phyloP scores from a whole-genome alignment of 768 basidiomycete genomes.

The Ramaria sp. region DNA sequence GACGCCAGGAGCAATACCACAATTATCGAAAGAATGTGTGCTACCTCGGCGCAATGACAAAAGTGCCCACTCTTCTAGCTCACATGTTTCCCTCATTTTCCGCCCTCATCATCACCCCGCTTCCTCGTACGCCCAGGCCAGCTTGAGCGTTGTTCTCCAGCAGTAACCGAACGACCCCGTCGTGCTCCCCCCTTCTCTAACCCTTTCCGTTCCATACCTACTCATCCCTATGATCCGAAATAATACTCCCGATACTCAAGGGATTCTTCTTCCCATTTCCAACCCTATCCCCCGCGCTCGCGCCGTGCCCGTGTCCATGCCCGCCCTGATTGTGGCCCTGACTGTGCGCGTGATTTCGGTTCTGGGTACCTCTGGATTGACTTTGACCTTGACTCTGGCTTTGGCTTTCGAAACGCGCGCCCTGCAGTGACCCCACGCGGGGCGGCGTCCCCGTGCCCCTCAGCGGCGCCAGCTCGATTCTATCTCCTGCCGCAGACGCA shows the following conservation, averaged over 20 bases:
- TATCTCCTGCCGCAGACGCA: slow-evolving; percentile 19
- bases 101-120: too few relatives aligned
- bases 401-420: slow-evolving; percentile 10
- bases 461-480: slow-evolving; percentile 51
- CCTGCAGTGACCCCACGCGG: neutral
- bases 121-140: too few relatives aligned
- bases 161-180: too few relatives aligned
- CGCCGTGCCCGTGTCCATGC: neutral
- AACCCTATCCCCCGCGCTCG: neutral
- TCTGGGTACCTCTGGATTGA: neutral
- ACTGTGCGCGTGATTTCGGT: neutral
- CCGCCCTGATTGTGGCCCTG: neutral
- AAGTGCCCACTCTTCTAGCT: too few relatives aligned
- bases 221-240: slow-evolving; percentile 36
- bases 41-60: too few relatives aligned
- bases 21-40: too few relatives aligned
- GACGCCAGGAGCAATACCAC: too few relatives aligned
- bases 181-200: too few relatives aligned
- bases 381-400: slow-evolving; percentile 12
- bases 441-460: slow-evolving; percentile 13
- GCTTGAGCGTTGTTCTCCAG: too few relatives aligned
- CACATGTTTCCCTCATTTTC: too few relatives aligned
- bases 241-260: slow-evolving; percentile 62
- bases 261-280: slow-evolving; percentile 48
- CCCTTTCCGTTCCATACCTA: neutral